These are phyloP conservation scores for Nakazawaea laoshanensis DNA, from an alignment of 805 yeast genomes.

Conservation along the genomic window DNA sequence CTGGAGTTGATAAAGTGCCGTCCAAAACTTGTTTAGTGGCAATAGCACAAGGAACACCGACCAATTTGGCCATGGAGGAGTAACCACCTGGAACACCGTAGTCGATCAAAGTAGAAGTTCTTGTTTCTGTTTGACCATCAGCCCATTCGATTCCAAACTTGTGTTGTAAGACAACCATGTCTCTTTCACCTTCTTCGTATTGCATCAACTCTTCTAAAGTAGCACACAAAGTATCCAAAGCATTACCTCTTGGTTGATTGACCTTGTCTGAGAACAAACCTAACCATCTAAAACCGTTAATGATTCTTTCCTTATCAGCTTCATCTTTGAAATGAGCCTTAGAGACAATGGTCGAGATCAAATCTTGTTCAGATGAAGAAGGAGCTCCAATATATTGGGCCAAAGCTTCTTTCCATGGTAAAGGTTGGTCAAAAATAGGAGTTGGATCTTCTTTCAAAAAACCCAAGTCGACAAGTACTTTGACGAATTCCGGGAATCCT, in stretches of 20 bases:
- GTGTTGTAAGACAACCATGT: constrained; percentile 91
- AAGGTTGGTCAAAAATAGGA: constrained; percentile 44
- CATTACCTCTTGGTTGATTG: constrained; percentile 86
- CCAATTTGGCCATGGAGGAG: constrained; percentile 97
- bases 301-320: constrained; percentile 78
- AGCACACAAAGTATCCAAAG: constrained; percentile 94
- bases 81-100: constrained; percentile 90
- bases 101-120: constrained; percentile 93
- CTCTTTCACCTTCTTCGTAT: constrained; percentile 92
- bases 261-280: constrained; percentile 75
- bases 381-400: constrained; percentile 67
- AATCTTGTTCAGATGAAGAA: constrained; percentile 62
- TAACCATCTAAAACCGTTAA: constrained; percentile 88
- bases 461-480: constrained; percentile 90
- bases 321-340: constrained; percentile 75
- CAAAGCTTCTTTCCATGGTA: constrained; percentile 86
- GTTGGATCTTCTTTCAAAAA: constrained; percentile 73
- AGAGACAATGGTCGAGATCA: constrained; percentile 65
- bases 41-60: constrained; percentile 98
- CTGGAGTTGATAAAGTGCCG: constrained; percentile 70
- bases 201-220: constrained; percentile 94
- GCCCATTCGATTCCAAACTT: constrained; percentile 97
- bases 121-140: constrained; percentile 81
- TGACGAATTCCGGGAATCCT: constrained; percentile 97
- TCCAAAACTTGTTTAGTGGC: constrained; percentile 81